Base-by-base conservation (phyloP, 2,329 filamentous ascomycete species). In the Aureobasidium sp. region DNA sequence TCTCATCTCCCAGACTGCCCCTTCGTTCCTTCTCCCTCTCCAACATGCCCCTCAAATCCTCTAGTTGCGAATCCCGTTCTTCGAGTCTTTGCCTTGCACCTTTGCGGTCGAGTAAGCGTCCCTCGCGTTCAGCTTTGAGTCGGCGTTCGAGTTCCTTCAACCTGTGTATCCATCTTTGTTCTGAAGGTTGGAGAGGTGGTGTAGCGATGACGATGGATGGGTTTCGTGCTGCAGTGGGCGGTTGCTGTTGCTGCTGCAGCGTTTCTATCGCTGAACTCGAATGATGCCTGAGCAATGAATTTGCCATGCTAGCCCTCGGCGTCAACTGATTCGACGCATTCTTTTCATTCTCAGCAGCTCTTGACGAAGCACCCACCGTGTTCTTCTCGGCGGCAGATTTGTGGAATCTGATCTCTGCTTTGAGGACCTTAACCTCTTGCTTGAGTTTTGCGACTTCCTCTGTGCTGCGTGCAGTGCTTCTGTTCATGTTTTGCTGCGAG, bases 121-220 rank as follows among this genome's bases (percentile, higher is more conserved):
- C 90, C 69, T 97, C 93, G 12, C 93, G 76, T 71, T 98, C 93
- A 40, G 87, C 84, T 68, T 95, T 95, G 16, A 98, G 75, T 61
- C 94, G 82, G 59, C 85, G 79, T 74, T 98, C 93, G 60, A 97
- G 74, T 65, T 97, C 90, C 54, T 88, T 83, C 29, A 97, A 75
- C 6, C 93, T 76, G 58, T 95, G 80, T 59, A 94, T 83, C 88
- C 89, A 95, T 60, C 86, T 81, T 59, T 87, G 84, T 61, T 91
- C 85, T 34, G 74, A 75, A 2, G 73, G 71, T 45, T 73, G 69
- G 24, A 71, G 61, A 4, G 69, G 67, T 6, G 66, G 64, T 7
- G 66, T 63, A 54, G 47, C 61, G 22, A 63, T 59, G 0, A 65
- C 56, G 74, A 79, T 19, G 27, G 48, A 14, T 11, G 35, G 21